A percentile compares a stretch with the other conserved stretches of the same genome.
Evolutionary conservation across 2,329 filamentous ascomycete species (phyloP).

Genomic region (Colletotrichum spinosum): DNA sequence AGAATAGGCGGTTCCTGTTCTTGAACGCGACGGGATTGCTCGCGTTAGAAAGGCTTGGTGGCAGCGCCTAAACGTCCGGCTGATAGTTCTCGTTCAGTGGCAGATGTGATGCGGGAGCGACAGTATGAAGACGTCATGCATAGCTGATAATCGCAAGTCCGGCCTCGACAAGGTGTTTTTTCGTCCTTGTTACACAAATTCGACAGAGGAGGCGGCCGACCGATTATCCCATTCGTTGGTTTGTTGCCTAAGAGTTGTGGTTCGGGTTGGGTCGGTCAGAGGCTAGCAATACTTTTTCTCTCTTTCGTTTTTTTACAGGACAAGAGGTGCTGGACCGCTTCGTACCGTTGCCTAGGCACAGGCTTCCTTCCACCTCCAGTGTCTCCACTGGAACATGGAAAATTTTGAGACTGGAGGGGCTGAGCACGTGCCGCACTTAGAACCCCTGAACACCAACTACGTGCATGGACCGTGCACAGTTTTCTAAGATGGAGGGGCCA

Average conservation of each 20-base stretch:
- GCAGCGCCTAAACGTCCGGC: constrained; percentile 4
- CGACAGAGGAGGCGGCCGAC: constrained; percentile 10
- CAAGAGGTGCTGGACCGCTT: too few relatives aligned
- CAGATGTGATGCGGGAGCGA: constrained; percentile 40
- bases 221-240: constrained; percentile 19
- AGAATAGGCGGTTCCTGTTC: too few relatives aligned
- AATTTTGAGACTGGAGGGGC: constrained; percentile 36
- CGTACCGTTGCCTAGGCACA: not conserved
- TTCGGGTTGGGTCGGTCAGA: constrained; percentile 1
- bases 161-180: not conserved
- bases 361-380: constrained; percentile 6
- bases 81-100: constrained; percentile 41
- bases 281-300: constrained; percentile 21
- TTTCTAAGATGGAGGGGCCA: too few relatives aligned
- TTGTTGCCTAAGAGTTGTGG: constrained; percentile 29
- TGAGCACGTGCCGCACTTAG: constrained; percentile 33
- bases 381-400: constrained; percentile 4
- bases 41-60: too few relatives aligned
- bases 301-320: too few relatives aligned
- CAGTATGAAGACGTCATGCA: constrained; percentile 40
- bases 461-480: constrained; percentile 23
- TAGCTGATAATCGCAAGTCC: constrained; percentile 22
- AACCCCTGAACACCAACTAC: constrained; percentile 19
- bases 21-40: not conserved
- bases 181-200: constrained; percentile 8